phyloP scores from a whole-genome alignment of 805 yeast genomes.

The Myxozyma monticola region DNA sequence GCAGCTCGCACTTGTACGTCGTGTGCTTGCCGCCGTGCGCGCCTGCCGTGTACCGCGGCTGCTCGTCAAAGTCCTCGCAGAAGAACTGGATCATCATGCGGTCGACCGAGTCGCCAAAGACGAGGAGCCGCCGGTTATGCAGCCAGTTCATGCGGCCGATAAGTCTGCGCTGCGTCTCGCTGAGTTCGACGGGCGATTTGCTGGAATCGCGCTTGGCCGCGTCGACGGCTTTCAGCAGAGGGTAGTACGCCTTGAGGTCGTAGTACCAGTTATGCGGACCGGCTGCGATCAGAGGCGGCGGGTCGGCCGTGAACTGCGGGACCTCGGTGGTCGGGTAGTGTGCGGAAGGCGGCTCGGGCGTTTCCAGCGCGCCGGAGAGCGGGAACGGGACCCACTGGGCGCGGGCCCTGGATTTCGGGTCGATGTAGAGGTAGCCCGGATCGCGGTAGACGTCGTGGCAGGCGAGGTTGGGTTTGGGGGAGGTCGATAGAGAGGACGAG shows the following conservation, averaged over 20 bases:
- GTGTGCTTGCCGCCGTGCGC: constrained; percentile 24
- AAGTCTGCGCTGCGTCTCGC: constrained; percentile 7
- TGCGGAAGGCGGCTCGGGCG: constrained; percentile 20
- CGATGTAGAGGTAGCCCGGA: constrained; percentile 21
- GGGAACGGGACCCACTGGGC: constrained; percentile 23
- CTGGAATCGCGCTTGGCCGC: background rate
- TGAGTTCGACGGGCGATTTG: constrained; percentile 3
- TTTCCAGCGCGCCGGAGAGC: constrained; percentile 4
- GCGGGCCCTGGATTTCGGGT: background rate
- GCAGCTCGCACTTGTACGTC: constrained; percentile 13
- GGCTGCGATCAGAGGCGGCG: constrained; percentile 9
- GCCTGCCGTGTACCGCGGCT: constrained; percentile 1
- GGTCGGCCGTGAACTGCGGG: constrained; percentile 17
- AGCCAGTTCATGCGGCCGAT: constrained; percentile 22
- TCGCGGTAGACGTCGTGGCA: constrained; percentile 25
- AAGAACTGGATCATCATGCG: constrained; percentile 21
- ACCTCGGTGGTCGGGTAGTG: constrained; percentile 15
- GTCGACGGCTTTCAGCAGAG: constrained; percentile 1
- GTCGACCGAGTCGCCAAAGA: constrained; percentile 29
- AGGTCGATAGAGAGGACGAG: background rate
- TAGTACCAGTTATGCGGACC: constrained; percentile 23
- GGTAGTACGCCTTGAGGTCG: constrained; percentile 6
- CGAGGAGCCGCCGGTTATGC: constrained; percentile 20
- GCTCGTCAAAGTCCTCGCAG: constrained; percentile 7
- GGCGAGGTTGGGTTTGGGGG: background rate